Conservation (phyloP, 2,329 filamentous ascomycete genomes). For the Colletotrichum sp. region DNA sequence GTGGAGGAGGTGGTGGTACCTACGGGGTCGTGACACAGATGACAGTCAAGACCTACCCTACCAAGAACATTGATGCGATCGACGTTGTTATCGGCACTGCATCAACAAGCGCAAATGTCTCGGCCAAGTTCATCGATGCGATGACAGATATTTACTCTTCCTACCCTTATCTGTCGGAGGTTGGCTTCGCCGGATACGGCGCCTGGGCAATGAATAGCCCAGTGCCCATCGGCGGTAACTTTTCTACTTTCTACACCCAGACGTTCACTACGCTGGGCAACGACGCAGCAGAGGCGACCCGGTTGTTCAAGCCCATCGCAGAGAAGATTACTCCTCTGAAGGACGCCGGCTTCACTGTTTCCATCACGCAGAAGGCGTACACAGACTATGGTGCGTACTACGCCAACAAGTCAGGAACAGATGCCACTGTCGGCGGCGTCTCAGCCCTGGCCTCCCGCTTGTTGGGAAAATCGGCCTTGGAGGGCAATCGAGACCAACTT, state of each 20-base stretch:
- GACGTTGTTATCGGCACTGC: slow-evolving; percentile 41
- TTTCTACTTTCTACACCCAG: not conserved
- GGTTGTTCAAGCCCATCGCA: not conserved
- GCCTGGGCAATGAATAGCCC: slow-evolving; percentile 9
- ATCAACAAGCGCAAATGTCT: slow-evolving; percentile 17
- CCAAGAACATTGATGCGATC: slow-evolving; percentile 45
- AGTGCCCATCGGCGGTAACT: not conserved
- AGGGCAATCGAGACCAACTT: not conserved
- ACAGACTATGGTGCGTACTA: not conserved
- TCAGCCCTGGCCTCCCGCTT: not conserved
- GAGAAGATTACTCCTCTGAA: not conserved
- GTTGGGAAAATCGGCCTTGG: not conserved
- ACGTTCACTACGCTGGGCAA: not conserved
- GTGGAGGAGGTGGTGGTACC: slow-evolving; percentile 33
- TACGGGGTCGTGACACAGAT: slow-evolving; percentile 34
- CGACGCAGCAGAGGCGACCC: not conserved
- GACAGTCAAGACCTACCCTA: slow-evolving; percentile 13
- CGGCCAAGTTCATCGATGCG: not conserved
- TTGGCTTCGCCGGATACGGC: slow-evolving; percentile 5
- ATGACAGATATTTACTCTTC: not conserved
- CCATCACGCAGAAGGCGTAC: not conserved
- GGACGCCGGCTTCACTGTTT: not conserved
- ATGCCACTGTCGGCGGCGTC: not conserved
- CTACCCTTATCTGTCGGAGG: not conserved
- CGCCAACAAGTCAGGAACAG: not conserved